These are phyloP conservation scores for Acanthamoeba sp. DNA, from an alignment of 208 protist genomes.

Conservation along the genomic window DNA sequence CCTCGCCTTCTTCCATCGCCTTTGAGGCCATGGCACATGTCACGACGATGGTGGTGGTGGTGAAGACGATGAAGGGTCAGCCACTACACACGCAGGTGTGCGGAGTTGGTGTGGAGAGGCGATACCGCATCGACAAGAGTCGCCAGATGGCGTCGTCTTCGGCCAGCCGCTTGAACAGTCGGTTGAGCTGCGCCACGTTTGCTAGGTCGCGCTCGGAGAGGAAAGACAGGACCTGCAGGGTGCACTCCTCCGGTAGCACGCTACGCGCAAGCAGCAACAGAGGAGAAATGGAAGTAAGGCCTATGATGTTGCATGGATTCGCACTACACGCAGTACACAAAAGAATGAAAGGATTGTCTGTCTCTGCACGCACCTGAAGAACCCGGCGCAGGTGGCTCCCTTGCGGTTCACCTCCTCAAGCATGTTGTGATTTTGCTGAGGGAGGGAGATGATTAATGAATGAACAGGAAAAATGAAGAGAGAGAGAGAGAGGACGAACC, in stretches of 20 bases:
- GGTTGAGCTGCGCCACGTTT: conserved; percentile 44
- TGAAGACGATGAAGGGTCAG: no score
- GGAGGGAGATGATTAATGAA: background rate
- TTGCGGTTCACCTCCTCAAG: conserved; percentile 26
- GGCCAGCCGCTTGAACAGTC: conserved; percentile 29
- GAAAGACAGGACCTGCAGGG: background rate
- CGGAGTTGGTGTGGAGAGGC: background rate
- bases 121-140: background rate
- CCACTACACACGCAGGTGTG: background rate
- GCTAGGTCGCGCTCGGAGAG: conserved; percentile 36
- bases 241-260: conserved; percentile 50
- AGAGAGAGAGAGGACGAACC: background rate
- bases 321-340: background rate
- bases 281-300: background rate
- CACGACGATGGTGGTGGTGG: no score
- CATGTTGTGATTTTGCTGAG: conserved; percentile 7
- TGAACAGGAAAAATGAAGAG: background rate
- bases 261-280: background rate
- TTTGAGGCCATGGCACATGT: background rate
- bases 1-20: conserved; percentile 44
- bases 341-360: no score
- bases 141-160: conserved; percentile 53
- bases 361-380: conserved; percentile 25
- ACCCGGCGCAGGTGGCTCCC: background rate
- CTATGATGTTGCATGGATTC: background rate